phyloP scores from a whole-genome alignment of 2,329 filamentous ascomycete genomes.

The Fusarium piperis region DNA sequence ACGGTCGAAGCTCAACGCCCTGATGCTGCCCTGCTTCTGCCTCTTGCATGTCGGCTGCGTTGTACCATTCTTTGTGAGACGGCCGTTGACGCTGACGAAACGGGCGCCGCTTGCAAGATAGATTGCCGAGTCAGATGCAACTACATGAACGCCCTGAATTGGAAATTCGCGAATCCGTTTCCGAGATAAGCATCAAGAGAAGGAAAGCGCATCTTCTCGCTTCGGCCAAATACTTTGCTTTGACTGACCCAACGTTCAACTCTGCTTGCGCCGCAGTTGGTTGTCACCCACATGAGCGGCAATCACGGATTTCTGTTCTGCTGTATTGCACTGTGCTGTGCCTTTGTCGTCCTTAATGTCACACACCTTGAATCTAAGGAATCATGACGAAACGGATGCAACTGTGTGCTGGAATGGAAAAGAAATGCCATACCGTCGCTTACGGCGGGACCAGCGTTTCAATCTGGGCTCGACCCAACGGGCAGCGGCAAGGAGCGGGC shows the following conservation, averaged over 20 bases:
- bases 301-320: conserved; percentile 2
- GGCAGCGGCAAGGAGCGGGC: conserved; percentile 10
- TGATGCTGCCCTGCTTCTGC: neutral
- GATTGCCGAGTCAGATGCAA: conserved; percentile 24
- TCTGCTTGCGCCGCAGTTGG: neutral
- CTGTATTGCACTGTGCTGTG: neutral
- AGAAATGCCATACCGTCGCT: conserved; percentile 35
- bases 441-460: conserved; percentile 39
- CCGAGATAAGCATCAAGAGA: neutral
- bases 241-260: neutral
- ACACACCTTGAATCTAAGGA: conserved; percentile 20
- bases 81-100: conserved; percentile 6
- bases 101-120: conserved; percentile 4
- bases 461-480: conserved; percentile 12
- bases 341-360: conserved; percentile 14
- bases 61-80: conserved; percentile 14
- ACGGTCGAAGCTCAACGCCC: neutral
- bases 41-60: neutral
- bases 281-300: conserved; percentile 6
- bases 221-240: neutral
- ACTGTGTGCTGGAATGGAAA: conserved; percentile 13
- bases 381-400: conserved; percentile 35
- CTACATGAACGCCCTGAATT: neutral
- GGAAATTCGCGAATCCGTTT: conserved; percentile 10
- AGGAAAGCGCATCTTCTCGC: neutral